phyloP scores from a whole-genome alignment of 768 basidiomycete species.

The Lentinula aciculospora region DNA sequence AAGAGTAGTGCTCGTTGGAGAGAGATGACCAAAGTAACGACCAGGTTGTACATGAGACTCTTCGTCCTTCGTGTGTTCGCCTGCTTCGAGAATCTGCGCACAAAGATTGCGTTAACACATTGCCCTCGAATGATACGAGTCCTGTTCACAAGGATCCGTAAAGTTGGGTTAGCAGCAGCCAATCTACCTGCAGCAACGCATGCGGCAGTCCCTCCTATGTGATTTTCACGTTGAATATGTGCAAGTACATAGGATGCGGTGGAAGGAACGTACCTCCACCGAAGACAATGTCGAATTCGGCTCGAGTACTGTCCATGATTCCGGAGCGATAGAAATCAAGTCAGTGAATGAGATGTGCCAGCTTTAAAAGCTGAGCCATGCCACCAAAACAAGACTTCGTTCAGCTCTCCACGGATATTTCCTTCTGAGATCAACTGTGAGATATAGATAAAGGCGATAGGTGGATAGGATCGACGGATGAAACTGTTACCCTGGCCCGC shows the following conservation, averaged over 20 bases:
- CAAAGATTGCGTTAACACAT: neutral
- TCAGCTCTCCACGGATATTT: too few relatives aligned
- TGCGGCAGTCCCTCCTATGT: constrained; percentile 26
- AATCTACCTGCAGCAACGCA: constrained; percentile 35
- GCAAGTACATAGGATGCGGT: neutral
- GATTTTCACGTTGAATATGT: neutral
- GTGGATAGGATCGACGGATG: too few relatives aligned
- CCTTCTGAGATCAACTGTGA: too few relatives aligned
- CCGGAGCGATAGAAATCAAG: neutral
- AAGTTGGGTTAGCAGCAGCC: constrained; percentile 25
- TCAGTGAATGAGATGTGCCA: neutral
- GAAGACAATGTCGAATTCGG: constrained; percentile 27
- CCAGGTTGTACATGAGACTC: constrained; percentile 35
- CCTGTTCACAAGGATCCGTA: constrained; percentile 29
- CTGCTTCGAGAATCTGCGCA: constrained; percentile 30
- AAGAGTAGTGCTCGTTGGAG: constrained; percentile 25
- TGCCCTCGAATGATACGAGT: too few relatives aligned
- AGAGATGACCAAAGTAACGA: constrained; percentile 25
- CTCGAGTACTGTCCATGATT: neutral
- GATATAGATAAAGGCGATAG: too few relatives aligned
- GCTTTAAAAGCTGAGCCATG: neutral
- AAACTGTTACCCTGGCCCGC: neutral
- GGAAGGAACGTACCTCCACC: constrained; percentile 22
- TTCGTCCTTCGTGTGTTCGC: constrained; percentile 28
- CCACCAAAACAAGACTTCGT: neutral